These are phyloP conservation scores for Urochloa ruziziensis DNA, from an alignment of 176 grass and related monocot genomes.

Conservation along the genomic window DNA sequence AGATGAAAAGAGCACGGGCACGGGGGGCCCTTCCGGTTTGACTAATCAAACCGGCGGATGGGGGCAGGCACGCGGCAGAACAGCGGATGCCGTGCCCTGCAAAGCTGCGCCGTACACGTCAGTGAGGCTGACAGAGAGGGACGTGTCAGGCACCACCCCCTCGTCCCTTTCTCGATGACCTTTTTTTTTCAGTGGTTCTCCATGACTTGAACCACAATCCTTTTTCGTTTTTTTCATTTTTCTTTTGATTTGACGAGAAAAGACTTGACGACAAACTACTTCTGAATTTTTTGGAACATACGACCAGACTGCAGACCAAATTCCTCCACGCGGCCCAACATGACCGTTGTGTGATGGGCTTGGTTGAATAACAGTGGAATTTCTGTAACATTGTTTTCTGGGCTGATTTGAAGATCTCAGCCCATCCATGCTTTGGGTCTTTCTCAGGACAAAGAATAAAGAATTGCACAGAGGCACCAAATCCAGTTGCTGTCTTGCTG, in stretches of 20 bases:
- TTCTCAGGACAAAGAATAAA: too few species aligned
- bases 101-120: slow-evolving; percentile 20
- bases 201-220: neutral
- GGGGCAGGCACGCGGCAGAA: neutral
- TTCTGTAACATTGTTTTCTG: neutral
- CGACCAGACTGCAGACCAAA: neutral
- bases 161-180: neutral
- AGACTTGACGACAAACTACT: neutral
- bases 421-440: neutral
- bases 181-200: neutral
- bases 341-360: neutral
- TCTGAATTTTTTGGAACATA: neutral
- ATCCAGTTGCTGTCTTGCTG: neutral
- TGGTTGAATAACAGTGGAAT: neutral
- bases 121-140: neutral
- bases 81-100: neutral
- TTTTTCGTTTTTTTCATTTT: neutral
- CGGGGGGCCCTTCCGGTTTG: neutral
- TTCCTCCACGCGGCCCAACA: neutral
- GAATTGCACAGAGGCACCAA: neutral
- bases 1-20: neutral
- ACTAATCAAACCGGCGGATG: neutral
- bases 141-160: slow-evolving; percentile 2
- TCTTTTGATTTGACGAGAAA: neutral
- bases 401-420: neutral